Evolutionary conservation across 257 asterid genomes (phyloP), one percentile per base, ranked within the genome.

Genomic region (Anisodus tanguticus): DNA sequence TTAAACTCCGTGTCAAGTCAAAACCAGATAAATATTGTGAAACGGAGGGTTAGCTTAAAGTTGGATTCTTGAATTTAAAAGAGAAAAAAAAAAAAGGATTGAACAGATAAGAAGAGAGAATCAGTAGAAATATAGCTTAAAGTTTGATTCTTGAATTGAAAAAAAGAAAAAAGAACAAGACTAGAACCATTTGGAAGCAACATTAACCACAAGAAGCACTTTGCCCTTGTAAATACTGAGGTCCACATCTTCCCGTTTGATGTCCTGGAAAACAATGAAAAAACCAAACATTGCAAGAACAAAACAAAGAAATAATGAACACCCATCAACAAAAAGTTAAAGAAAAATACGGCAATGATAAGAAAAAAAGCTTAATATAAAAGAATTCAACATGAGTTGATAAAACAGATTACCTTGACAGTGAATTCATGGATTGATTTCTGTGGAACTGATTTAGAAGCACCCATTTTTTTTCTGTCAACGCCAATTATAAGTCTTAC

Each of bases 161-260:
- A 31, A 31, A 31, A 31, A 31, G 35, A 31, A 31, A 31, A 31
- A 31, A 31, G 35, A 31, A 31, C 35, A 31, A 31, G 35, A 31
- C 35, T 31, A 1, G 35, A 31, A 31, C 35, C 98, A 95, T 90
- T 94, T 95, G 81, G 99, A 94, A 86, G 99, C 98, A 86, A 95
- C 99, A 85, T 95, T 95, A 66, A 95, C 95, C 84, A 94, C 93
- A 68, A 95, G 95, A 90, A 95, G 91, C 81, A 93, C 93, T 82
- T 95, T 95, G 88, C 99, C 98, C 79, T 87, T 93, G 88, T 92
- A 93, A 35, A 37, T n/a, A 74, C 87, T 87, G 79, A 95, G 92
- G 87, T 90, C 89, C 77, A 90, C 98, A 87, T 92, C 95, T 19
- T 86, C 89, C 68, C 94, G 93, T 82, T 86, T 95, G 84, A 85